Conservation (phyloP, 371 early-diverging fungal species). For the Cokeromyces recurvatus region DNA sequence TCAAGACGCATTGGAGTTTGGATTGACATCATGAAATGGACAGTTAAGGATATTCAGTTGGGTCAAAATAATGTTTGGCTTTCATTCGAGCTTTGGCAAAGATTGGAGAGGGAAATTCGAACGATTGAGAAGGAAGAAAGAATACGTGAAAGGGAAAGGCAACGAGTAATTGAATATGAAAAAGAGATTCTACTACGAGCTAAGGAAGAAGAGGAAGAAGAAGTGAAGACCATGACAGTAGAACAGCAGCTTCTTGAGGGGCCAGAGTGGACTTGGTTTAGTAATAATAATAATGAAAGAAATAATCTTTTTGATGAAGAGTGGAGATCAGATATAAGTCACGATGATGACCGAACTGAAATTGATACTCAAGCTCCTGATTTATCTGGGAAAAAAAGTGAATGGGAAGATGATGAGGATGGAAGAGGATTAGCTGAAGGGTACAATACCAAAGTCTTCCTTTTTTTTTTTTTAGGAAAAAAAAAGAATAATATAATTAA, state of each 20-base stretch:
- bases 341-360: constrained; percentile 30
- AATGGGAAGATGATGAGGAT: constrained; percentile 30
- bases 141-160: constrained; percentile 31
- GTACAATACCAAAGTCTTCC: constrained; percentile 17
- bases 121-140: constrained; percentile 65
- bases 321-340: constrained; percentile 26
- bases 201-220: constrained; percentile 30
- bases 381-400: constrained; percentile 22
- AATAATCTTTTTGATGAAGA: constrained; percentile 31
- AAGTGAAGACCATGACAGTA: background rate
- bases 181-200: too few species aligned
- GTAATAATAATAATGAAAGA: constrained; percentile 19
- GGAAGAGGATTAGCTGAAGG: constrained; percentile 27
- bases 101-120: constrained; percentile 71
- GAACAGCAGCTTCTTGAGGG: constrained; percentile 2
- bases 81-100: constrained; percentile 66
- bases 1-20: constrained; percentile 1
- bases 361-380: constrained; percentile 18
- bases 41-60: constrained; percentile 23
- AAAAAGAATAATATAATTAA: background rate
- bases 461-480: background rate
- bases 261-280: constrained; percentile 29
- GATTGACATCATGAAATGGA: constrained; percentile 36
- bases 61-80: constrained; percentile 58
- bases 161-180: too few species aligned